Conservation (phyloP, 2,329 filamentous ascomycete genomes). For the Teratosphaeria pseudoeucalypti region DNA sequence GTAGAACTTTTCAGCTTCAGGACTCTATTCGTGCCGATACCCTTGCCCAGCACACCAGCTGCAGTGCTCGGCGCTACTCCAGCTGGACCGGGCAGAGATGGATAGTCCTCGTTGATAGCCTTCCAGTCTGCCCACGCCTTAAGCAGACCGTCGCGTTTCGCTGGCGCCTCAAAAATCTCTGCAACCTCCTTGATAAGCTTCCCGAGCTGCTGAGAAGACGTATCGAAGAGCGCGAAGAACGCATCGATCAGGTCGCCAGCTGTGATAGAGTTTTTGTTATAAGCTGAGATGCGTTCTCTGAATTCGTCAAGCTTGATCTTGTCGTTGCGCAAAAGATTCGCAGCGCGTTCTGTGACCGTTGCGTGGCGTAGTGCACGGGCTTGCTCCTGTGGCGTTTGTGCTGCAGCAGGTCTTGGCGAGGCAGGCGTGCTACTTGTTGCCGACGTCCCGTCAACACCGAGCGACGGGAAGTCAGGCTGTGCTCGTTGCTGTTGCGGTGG, state of each 20-base stretch:
- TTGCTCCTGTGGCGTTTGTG: slow-evolving; percentile 64
- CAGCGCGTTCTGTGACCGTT: slow-evolving; percentile 76
- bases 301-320: slow-evolving; percentile 64
- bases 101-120: slow-evolving; percentile 92
- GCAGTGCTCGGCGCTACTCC: slow-evolving; percentile 52
- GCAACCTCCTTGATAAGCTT: slow-evolving; percentile 85
- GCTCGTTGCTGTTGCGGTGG: slow-evolving; percentile 23
- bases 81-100: slow-evolving; percentile 66
- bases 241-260: slow-evolving; percentile 72
- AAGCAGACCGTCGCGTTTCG: slow-evolving; percentile 61
- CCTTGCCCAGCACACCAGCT: slow-evolving; percentile 35
- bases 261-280: slow-evolving; percentile 56
- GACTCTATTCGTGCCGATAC: slow-evolving; percentile 51
- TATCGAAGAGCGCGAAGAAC: slow-evolving; percentile 78
- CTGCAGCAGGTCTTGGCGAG: slow-evolving; percentile 22
- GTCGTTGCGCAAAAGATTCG: slow-evolving; percentile 70
- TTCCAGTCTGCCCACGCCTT: slow-evolving; percentile 93
- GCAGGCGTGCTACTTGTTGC: slow-evolving; percentile 27
- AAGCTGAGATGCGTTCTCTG: slow-evolving; percentile 68
- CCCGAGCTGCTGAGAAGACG: slow-evolving; percentile 67
- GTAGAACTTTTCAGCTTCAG: slow-evolving; percentile 61
- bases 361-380: slow-evolving; percentile 70
- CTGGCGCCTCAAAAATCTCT: slow-evolving; percentile 78
- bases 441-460: slow-evolving; percentile 12
- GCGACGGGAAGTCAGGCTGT: slow-evolving; percentile 10